A percentile compares a stretch with the other conserved stretches of the same genome.
These are phyloP conservation scores for Phytophthora lateralis DNA, from an alignment of 352 stramenopile species.

Conservation along the genomic window DNA sequence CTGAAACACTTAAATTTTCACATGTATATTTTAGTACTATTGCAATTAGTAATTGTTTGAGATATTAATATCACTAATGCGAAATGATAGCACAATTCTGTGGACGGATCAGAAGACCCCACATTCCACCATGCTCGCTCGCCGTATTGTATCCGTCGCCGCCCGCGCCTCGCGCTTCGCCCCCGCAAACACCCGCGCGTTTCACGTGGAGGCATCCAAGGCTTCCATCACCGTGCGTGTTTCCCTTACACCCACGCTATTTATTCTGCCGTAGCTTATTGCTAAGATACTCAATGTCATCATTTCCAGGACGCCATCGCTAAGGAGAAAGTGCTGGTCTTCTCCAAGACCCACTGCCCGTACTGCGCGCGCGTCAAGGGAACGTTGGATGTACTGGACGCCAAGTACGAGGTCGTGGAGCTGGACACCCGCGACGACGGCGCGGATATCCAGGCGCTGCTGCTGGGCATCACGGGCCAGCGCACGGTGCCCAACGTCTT, in stretches of 20 bases:
- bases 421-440: constrained; percentile 86
- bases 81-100: neutral
- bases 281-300: neutral
- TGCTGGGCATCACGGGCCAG: constrained; percentile 94
- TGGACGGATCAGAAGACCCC: neutral
- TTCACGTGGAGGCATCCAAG: constrained; percentile 70
- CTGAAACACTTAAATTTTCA: constrained; percentile 1
- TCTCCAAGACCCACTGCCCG: constrained; percentile 96
- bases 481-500: constrained; percentile 98
- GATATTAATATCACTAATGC: neutral
- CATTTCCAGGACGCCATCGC: constrained; percentile 57
- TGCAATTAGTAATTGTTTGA: neutral
- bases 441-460: constrained; percentile 88
- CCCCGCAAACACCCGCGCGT: constrained; percentile 26
- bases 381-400: constrained; percentile 77
- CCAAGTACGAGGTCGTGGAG: constrained; percentile 69
- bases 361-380: constrained; percentile 93
- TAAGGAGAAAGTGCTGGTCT: constrained; percentile 87
- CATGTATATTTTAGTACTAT: neutral
- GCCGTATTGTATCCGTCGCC: constrained; percentile 25
- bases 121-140: constrained; percentile 21
- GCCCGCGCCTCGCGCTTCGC: constrained; percentile 22
- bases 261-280: neutral
- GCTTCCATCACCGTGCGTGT: constrained; percentile 57
- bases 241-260: neutral